Evolutionary conservation across 441 rosid species (phyloP), one percentile per base, ranked within the genome.

Genomic region (Dalechampia spathulata): DNA sequence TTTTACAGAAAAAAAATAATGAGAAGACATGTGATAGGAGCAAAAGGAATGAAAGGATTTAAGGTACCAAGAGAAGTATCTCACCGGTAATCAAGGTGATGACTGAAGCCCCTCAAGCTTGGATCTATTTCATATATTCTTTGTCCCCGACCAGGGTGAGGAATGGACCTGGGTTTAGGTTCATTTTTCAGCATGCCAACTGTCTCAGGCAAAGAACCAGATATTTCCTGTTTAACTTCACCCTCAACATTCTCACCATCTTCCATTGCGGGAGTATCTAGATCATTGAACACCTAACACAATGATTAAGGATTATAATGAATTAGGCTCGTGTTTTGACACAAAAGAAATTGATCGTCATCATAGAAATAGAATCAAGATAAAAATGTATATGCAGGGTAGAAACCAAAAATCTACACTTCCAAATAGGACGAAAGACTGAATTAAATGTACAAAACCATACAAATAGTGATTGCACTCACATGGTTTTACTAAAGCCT

Each of bases 41-140:
- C 36, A 46, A 36, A 43, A 8, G 32, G 22, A 47, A 37, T 20
- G 41, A 12, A 37, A 38, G 16, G 30, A 48, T 5, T 3, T 21
- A 1, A 12, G 14, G 10, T 37, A 49, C 12, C 4, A 34, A 7
- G 27, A 45, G 45, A 49, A 62, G 55, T 10, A 73, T 61, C 80
- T 69, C 61, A 90, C 99, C 99, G 73, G 70, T 83, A 90, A 75
- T 93, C 96, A 61, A 93, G 86, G 75, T 93, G 99, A 41, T 65
- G 66, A 49, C 80, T 75, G 43, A 77, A 55, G 65, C 75, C 80
- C 23, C 58, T 54, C 67, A 90, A 68, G 66, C 65, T 77, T 58
- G 95, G 88, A 78, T 90, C 99, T 72, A 90, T 83, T 61, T 85
- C 85, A 66, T 93, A 93, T 67, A 93, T 87, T 69, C 46, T 87